A percentile compares a stretch with the other conserved stretches of the same genome.
These are phyloP conservation scores for Podaxis sp. DNA, from an alignment of 768 basidiomycete species.

Conservation along the genomic window DNA sequence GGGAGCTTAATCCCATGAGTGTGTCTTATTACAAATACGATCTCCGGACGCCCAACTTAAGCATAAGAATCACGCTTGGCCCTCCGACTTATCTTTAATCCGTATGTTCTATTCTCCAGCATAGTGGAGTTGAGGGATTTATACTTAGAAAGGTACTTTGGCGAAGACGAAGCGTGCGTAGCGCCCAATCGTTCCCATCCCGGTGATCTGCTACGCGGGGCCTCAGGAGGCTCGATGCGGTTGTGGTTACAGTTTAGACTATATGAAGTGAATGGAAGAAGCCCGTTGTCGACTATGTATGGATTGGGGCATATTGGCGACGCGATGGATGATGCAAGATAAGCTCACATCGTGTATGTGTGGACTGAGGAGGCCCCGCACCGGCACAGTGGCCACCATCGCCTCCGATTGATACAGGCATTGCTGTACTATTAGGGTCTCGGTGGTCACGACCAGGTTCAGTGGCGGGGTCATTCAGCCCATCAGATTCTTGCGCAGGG, in stretches of 20 bases:
- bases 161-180: not conserved
- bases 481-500: not conserved
- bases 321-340: not conserved
- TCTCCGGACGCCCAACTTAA: not conserved
- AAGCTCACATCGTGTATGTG: not conserved
- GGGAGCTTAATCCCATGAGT: not conserved
- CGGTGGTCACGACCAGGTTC: not conserved
- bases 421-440: not conserved
- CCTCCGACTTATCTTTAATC: slow-evolving; percentile 1
- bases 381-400: not conserved
- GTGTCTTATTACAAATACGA: not conserved
- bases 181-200: not conserved
- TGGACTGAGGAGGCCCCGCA: not conserved
- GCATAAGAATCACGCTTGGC: not conserved
- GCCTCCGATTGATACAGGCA: not conserved
- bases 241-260: not conserved
- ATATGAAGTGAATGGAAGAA: not conserved
- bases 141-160: not conserved
- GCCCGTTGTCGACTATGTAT: not conserved
- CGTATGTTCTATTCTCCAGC: not conserved
- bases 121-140: not conserved
- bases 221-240: not conserved
- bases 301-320: not conserved
- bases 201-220: not conserved
- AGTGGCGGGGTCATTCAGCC: not conserved